Conservation (phyloP, 2,329 filamentous ascomycete genomes). For the Verticillium nubilum region DNA sequence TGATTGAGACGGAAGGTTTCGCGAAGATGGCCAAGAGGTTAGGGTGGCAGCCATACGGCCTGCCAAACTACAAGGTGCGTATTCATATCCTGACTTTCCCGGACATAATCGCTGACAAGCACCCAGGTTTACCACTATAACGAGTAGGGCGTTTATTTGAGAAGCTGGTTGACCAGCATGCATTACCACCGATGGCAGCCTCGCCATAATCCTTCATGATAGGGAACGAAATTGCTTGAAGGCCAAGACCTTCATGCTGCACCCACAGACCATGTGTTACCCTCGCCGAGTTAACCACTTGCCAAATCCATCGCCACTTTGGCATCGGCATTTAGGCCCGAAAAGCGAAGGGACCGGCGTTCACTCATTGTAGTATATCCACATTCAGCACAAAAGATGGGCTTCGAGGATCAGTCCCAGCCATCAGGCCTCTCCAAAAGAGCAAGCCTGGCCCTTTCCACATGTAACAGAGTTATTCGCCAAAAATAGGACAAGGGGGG, state of each 20-base stretch:
- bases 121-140: constrained; percentile 82
- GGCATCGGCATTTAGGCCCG: background rate
- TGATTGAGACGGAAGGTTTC: constrained; percentile 97
- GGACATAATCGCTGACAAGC: background rate
- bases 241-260: background rate
- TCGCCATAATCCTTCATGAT: background rate
- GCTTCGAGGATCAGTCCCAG: background rate
- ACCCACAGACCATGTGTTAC: background rate
- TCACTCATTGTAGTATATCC: constrained; percentile 3
- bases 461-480: background rate
- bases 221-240: background rate
- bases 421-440: background rate
- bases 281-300: background rate
- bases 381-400: constrained; percentile 1
- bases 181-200: background rate
- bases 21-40: constrained; percentile 92
- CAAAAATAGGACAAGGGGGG: background rate
- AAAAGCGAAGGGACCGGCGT: background rate
- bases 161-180: background rate
- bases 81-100: background rate
- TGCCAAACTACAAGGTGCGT: constrained; percentile 91
- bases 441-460: background rate
- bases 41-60: constrained; percentile 78
- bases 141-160: constrained; percentile 50
- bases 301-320: background rate